Evolutionary conservation across 2,329 filamentous ascomycete species (phyloP), one percentile per base, ranked within the genome.

Genomic region (Plectosphaerella sp.): DNA sequence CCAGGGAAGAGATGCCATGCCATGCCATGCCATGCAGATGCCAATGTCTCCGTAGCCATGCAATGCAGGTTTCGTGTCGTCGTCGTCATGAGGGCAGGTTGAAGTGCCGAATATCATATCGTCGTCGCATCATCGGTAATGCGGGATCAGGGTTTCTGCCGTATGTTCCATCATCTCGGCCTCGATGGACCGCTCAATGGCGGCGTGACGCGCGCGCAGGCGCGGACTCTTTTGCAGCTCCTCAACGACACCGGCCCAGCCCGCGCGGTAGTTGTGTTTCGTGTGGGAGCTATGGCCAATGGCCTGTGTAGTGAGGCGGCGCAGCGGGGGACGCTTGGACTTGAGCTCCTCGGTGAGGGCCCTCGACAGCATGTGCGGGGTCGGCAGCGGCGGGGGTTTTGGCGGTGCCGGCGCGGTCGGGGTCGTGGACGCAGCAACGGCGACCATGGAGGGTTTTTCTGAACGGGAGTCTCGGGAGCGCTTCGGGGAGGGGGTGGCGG

Each of bases 191-290:
- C 72, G 72, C 65, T 86, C 83, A 59, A 86, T 80, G 8, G 79
- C 83, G n/a, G 80, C 79, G 61, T 82, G 82, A 15, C 83, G 74
- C 60, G 82, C 78, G 48, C 82, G 80, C 71, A 87, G 76, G 52
- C 78, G 65, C 3, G 83, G 83, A 22, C 80, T 84, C 51, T 69
- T 77, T 63, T 86, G 82, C 48, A 87, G 68, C 60, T 87, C 83
- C 50, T 80, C 72, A 20, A 87, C 79, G 6, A 87, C 82, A 24
- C 82, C 81, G 18, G 79, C 78, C 83, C 83, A 87, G 24, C 82
- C 81, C 55, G 70, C 69, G 50, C 76, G 76, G 49, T 82, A 79
- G 18, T 69, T 69, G 39, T 69, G 68, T 45, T 71, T 71, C 35
- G 74, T 67, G 45, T 72, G 71, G 48, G 80, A 76, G 56, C 72